Evolutionary conservation across 345 rosid genomes (phyloP).

Genomic region (Turnera subulata): DNA sequence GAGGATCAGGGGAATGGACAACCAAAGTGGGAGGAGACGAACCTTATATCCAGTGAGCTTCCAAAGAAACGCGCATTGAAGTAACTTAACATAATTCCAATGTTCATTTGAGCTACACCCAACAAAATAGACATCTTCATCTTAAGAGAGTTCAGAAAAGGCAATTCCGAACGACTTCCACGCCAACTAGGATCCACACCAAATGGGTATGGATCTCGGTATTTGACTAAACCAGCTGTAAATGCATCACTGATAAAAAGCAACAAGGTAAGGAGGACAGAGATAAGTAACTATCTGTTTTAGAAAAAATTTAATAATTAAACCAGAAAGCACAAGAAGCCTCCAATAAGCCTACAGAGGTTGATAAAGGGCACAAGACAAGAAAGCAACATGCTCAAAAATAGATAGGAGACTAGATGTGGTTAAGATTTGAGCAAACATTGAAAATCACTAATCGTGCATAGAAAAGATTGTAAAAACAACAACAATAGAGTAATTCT

Average conservation of each 20-base stretch:
- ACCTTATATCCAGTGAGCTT: conserved; percentile 82
- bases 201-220: conserved; percentile 80
- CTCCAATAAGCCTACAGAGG: too few species aligned
- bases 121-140: conserved; percentile 97
- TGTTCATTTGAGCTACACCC: conserved; percentile 93
- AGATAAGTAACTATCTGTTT: conserved; percentile 6
- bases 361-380: too few species aligned
- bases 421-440: too few species aligned
- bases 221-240: conserved; percentile 70
- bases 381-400: too few species aligned
- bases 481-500: too few species aligned
- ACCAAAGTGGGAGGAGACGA: conserved; percentile 2
- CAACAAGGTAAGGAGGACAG: conserved; percentile 13
- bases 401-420: too few species aligned
- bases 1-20: background rate
- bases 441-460: too few species aligned
- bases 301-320: background rate
- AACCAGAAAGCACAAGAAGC: too few species aligned
- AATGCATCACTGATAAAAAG: conserved; percentile 61
- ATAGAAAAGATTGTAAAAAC: too few species aligned
- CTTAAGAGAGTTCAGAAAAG: conserved; percentile 89
- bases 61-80: conserved; percentile 78
- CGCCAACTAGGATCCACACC: conserved; percentile 99
- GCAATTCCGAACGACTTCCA: conserved; percentile 94
- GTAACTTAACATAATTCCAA: conserved; percentile 81